Evolutionary conservation across 1,284 basidiomycete genomes (phyloP).

Genomic region (Sphagnurus paluster): DNA sequence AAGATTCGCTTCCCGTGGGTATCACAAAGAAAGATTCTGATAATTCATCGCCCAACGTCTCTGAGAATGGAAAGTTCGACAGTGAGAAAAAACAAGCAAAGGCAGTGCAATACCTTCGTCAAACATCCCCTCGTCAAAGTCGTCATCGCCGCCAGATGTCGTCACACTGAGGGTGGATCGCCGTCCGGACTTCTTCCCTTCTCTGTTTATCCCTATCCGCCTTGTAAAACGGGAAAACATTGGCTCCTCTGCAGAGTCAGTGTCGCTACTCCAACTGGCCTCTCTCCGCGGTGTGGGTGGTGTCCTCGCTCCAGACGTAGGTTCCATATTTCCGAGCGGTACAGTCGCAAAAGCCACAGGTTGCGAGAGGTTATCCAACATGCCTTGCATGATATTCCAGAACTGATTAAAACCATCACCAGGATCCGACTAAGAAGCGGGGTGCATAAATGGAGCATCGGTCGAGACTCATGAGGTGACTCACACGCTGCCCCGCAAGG

Average conservation of each 20-base stretch:
- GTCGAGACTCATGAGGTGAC: constrained; percentile 30
- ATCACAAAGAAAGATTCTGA: constrained; percentile 78
- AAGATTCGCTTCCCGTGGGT: constrained; percentile 56
- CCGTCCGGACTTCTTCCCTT: constrained; percentile 14
- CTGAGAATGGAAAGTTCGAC: background rate
- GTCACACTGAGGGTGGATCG: constrained; percentile 4
- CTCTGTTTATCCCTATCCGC: constrained; percentile 40
- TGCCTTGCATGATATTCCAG: constrained; percentile 81
- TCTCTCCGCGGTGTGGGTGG: constrained; percentile 39
- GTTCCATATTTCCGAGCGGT: constrained; percentile 54
- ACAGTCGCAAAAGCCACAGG: constrained; percentile 84
- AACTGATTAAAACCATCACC: constrained; percentile 83
- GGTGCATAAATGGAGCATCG: constrained; percentile 11
- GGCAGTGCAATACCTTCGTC: constrained; percentile 34
- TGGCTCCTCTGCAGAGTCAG: constrained; percentile 57
- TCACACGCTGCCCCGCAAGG: constrained; percentile 62
- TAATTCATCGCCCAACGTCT: constrained; percentile 53
- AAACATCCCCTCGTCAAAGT: constrained; percentile 40
- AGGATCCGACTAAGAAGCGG: constrained; percentile 60
- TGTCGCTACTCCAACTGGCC: constrained; percentile 58
- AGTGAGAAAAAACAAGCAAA: background rate
- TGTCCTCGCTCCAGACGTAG: constrained; percentile 26
- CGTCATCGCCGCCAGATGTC: constrained; percentile 26
- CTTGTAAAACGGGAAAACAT: constrained; percentile 51
- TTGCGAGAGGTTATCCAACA: constrained; percentile 78